A percentile compares a stretch with the other conserved stretches of the same genome.
phyloP scores from a whole-genome alignment of 148 eudicot genomes.

The Diospyros lotus region DNA sequence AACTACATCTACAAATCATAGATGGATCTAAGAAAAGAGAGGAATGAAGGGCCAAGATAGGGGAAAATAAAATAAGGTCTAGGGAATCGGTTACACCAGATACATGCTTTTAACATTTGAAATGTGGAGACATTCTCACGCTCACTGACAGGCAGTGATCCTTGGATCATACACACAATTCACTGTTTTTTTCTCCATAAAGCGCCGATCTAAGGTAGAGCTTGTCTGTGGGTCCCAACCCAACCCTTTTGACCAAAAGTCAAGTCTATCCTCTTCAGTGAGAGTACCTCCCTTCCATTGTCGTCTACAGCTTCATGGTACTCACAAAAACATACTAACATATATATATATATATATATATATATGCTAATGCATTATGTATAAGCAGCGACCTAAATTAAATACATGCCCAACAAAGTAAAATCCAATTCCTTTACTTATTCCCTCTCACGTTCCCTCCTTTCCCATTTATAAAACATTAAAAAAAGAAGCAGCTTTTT shows the following conservation, averaged over 20 bases:
- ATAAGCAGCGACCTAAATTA: neutral
- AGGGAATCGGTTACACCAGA: neutral
- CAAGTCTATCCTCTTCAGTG: neutral
- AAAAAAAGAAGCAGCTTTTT: constrained; percentile 7
- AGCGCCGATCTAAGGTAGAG: constrained; percentile 14
- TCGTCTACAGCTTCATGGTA: neutral
- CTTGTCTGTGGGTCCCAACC: constrained; percentile 23
- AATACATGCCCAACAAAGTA: constrained; percentile 15
- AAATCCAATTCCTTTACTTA: constrained; percentile 20
- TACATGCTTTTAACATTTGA: neutral
- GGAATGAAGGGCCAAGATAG: too few species aligned
- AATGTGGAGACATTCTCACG: constrained; percentile 7
- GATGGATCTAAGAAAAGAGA: too few species aligned
- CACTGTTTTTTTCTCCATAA: constrained; percentile 13
- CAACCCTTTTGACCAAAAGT: constrained; percentile 22
- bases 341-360: neutral
- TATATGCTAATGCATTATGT: too few species aligned
- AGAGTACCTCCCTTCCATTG: neutral
- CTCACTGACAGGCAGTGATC: constrained; percentile 13
- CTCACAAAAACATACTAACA: neutral
- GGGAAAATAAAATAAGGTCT: neutral
- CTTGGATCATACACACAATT: constrained; percentile 14
- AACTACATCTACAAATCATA: too few species aligned
- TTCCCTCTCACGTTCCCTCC: constrained; percentile 28
- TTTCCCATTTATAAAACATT: constrained; percentile 18